phyloP scores from a whole-genome alignment of 257 asterid species.

The Jaltomata sinuosa region DNA sequence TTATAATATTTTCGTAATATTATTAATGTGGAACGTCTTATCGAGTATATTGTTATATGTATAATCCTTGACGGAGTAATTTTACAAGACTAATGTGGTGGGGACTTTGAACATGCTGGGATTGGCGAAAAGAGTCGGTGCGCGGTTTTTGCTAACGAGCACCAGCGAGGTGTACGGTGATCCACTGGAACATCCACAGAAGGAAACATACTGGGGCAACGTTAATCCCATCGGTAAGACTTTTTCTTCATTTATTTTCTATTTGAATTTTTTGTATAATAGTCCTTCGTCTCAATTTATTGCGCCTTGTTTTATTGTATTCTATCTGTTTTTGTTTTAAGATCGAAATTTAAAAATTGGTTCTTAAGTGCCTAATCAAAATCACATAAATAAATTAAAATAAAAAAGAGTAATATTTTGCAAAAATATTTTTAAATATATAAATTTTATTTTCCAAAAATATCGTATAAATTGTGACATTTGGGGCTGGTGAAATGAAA shows the following conservation, averaged over 20 bases:
- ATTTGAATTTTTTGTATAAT: background rate
- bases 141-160: conserved; percentile 94
- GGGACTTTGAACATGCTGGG: conserved; percentile 98
- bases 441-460: no score
- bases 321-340: no score
- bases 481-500: no score
- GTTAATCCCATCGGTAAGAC: conserved; percentile 86
- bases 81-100: conserved; percentile 97
- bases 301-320: no score
- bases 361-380: no score
- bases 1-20: background rate
- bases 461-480: no score
- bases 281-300: no score
- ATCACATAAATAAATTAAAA: no score
- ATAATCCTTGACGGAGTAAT: background rate
- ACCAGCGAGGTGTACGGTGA: conserved; percentile 99
- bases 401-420: no score
- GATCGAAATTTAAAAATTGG: no score
- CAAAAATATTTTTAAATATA: no score
- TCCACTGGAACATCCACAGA: conserved; percentile 88
- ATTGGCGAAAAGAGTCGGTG: conserved; percentile 97
- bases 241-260: background rate
- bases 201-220: conserved; percentile 97
- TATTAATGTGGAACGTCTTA: background rate
- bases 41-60: no score